phyloP scores from a whole-genome alignment of 352 stramenopile species.

The Phytophthora foliorum region DNA sequence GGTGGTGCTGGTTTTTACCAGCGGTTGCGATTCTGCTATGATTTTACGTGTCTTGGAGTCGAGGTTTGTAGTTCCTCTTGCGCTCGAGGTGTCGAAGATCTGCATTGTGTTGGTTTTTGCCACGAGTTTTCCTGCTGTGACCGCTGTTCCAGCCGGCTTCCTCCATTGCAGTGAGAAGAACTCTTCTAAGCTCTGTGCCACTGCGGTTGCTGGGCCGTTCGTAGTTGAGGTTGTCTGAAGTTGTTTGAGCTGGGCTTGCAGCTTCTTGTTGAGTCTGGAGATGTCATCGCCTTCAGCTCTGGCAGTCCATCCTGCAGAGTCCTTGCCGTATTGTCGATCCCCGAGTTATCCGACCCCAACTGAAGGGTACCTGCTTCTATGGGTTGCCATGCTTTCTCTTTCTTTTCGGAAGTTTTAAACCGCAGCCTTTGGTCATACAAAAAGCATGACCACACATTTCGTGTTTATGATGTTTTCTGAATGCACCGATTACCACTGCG shows the following conservation, averaged over 20 bases:
- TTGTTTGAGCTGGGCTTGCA: no score
- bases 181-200: background rate
- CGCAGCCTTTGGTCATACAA: no score
- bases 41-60: background rate
- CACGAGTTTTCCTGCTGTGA: background rate
- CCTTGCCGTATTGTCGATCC: background rate
- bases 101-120: background rate
- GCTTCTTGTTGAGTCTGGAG: background rate
- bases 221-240: no score
- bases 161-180: background rate
- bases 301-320: background rate
- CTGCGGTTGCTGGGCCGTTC: no score
- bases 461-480: no score
- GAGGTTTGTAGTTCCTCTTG: no score
- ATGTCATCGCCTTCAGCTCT: background rate
- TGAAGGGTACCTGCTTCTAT: no score
- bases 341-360: no score
- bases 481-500: no score
- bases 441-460: no score
- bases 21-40: background rate
- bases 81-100: background rate
- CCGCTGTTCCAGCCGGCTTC: background rate
- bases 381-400: no score
- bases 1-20: background rate
- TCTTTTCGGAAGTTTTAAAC: no score